Base-by-base conservation (phyloP, 768 basidiomycete genomes). In the Pulveroboletus sp. region DNA sequence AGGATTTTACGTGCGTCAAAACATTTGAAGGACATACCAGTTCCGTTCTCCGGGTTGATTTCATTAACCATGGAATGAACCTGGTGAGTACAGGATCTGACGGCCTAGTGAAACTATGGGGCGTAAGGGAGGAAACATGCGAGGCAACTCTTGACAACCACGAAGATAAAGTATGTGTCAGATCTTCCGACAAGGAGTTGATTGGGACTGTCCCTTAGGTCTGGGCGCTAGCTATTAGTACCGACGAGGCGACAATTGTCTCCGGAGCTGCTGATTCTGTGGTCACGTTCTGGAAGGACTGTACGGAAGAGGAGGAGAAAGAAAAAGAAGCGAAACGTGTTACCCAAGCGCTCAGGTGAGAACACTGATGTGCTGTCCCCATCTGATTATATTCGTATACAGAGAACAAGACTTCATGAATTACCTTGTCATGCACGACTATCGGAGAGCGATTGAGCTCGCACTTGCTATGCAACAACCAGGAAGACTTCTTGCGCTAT, bases 11-110 rank as follows among this genome's bases (percentile, higher is more conserved):
- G 24, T 99, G 96, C 66, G 65, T 98, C 54, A 83, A 93, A 77
- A 98, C 96, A 18, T 93, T 98, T 60, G 96, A 99, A 71, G 96
- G 96, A 0, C 96, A 99, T 68, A 92, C 93, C 8, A 98, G 97
- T 68, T 96, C 96, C 11, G 93, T 99, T 30, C 70, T 99, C 46
- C 75, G 94, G 45, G 90, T 98, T 28, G 92, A 93, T 61, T 98
- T 96, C 67, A 63, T 97, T 39, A 88, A 87, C 58, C 64, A 73
- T 39, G 94, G 87, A 15, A 76, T 80, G 76, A 93, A 96, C 70
- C 72, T 99, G 36, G 86, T 93, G 41, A 95, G 90, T 52, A 76
- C 90, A 14, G 92, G 89, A 9, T 92, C 93, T 14, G 96, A 99
- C 66, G 96, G 96, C 31, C 71, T 99, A 38, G 89, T 98, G 53